Percentiles rank a stretch among this genome's conserved stretches.
phyloP scores from a whole-genome alignment of 768 basidiomycete species.

The Boletus vermiculosoides region DNA sequence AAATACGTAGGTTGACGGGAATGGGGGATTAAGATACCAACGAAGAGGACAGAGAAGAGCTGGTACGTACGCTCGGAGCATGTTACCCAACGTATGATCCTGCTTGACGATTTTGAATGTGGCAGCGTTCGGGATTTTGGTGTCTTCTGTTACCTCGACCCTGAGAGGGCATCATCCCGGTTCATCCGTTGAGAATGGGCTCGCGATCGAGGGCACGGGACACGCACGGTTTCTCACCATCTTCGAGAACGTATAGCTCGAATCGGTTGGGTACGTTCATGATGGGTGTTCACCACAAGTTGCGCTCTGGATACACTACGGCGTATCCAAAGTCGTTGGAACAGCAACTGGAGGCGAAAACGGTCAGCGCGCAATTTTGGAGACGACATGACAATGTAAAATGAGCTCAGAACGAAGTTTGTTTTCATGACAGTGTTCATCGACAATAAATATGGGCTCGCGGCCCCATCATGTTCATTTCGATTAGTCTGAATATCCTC shows the following conservation, averaged over 20 bases:
- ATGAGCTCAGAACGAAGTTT: constrained; percentile 46
- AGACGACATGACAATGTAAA: not conserved
- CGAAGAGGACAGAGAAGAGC: constrained; percentile 8
- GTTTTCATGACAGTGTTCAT: constrained; percentile 54
- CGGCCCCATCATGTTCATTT: constrained; percentile 48
- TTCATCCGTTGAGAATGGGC: not conserved
- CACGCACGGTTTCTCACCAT: constrained; percentile 91
- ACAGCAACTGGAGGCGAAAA: not conserved
- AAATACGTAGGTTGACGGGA: constrained; percentile 7
- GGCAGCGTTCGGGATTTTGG: constrained; percentile 96
- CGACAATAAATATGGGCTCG: constrained; percentile 70
- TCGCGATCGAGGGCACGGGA: not conserved
- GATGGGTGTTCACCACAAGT: constrained; percentile 2
- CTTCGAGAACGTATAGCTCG: constrained; percentile 88
- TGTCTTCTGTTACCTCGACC: constrained; percentile 90
- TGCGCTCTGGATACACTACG: not conserved
- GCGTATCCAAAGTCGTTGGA: not conserved
- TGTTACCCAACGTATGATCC: constrained; percentile 94
- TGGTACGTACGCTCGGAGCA: constrained; percentile 83
- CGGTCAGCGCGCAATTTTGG: constrained; percentile 10
- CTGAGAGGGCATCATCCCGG: constrained; percentile 42
- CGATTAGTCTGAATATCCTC: constrained; percentile 1
- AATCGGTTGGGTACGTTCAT: constrained; percentile 97
- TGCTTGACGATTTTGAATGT: constrained; percentile 94
- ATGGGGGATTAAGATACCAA: not conserved